Conservation (phyloP, 2,329 filamentous ascomycete species). For the Diaporthe citri region DNA sequence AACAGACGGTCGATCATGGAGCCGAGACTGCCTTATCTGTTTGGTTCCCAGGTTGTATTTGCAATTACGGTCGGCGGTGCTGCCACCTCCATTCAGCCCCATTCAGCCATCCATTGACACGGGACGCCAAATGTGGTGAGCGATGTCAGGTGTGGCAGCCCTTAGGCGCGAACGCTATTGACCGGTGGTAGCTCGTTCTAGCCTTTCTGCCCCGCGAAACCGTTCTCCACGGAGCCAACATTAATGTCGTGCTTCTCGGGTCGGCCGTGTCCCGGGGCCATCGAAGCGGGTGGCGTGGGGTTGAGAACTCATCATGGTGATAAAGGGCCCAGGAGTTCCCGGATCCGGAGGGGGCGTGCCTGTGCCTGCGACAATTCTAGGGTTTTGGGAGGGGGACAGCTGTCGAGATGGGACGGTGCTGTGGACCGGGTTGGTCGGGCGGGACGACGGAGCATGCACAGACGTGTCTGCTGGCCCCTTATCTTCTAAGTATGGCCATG, state of each 20-base stretch:
- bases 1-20: neutral
- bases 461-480: neutral
- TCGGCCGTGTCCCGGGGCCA: conserved; percentile 5
- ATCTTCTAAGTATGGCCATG: neutral
- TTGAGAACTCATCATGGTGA: neutral
- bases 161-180: neutral
- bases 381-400: conserved; percentile 13
- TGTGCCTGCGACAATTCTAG: conserved; percentile 21
- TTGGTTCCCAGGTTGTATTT: conserved; percentile 17
- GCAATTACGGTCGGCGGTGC: neutral
- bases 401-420: conserved; percentile 20
- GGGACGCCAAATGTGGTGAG: neutral
- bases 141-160: neutral
- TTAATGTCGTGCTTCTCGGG: conserved; percentile 30
- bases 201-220: conserved; percentile 9
- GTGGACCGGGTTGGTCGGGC: conserved; percentile 14
- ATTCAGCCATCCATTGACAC: neutral
- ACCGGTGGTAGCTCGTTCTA: neutral
- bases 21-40: neutral
- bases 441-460: neutral
- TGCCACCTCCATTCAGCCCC: neutral
- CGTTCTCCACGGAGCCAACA: neutral
- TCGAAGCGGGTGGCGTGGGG: conserved; percentile 6
- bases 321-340: neutral
- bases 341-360: conserved; percentile 5